Percentiles rank a stretch among this genome's conserved stretches.
These are phyloP conservation scores for Cicer bijugum DNA, from an alignment of 306 rosid species.

Conservation along the genomic window DNA sequence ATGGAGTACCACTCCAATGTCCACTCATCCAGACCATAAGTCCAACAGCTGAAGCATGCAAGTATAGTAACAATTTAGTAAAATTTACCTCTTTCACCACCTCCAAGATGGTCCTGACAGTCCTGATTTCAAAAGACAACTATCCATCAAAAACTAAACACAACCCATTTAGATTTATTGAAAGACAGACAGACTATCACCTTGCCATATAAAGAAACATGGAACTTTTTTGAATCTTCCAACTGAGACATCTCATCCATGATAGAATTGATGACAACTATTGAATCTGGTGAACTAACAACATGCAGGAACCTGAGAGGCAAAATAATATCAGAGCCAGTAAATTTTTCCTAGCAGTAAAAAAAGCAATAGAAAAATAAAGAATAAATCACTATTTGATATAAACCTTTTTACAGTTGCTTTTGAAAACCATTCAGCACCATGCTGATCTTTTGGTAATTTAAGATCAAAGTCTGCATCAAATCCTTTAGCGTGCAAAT, in stretches of 20 bases:
- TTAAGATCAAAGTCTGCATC: conserved; percentile 64
- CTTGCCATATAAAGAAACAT: conserved; percentile 82
- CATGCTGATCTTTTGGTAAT: conserved; percentile 58
- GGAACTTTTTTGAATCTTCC: conserved; percentile 85
- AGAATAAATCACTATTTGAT: conserved; percentile 37
- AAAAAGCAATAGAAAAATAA: conserved; percentile 35
- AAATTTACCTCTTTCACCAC: conserved; percentile 53
- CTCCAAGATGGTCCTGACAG: conserved; percentile 42
- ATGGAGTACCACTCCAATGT: conserved; percentile 15
- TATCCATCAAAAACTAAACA: conserved; percentile 42
- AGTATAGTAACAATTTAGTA: conserved; percentile 11
- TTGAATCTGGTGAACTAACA: conserved; percentile 67
- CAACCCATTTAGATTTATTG: conserved; percentile 30
- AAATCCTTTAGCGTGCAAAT: conserved; percentile 60
- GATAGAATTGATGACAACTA: conserved; percentile 48
- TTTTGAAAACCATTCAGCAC: conserved; percentile 84
- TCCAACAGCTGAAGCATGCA: conserved; percentile 11
- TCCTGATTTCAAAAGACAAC: conserved; percentile 51
- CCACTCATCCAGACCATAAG: conserved; percentile 9
- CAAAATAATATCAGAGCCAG: conserved; percentile 41
- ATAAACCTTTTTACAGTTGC: conserved; percentile 75
- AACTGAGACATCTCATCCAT: conserved; percentile 84
- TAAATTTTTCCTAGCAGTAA: conserved; percentile 16
- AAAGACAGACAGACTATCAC: conserved; percentile 56
- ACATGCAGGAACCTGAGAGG: conserved; percentile 70